Conservation (phyloP, 2,329 filamentous ascomycete genomes). For the Calonectria hawksworthii region DNA sequence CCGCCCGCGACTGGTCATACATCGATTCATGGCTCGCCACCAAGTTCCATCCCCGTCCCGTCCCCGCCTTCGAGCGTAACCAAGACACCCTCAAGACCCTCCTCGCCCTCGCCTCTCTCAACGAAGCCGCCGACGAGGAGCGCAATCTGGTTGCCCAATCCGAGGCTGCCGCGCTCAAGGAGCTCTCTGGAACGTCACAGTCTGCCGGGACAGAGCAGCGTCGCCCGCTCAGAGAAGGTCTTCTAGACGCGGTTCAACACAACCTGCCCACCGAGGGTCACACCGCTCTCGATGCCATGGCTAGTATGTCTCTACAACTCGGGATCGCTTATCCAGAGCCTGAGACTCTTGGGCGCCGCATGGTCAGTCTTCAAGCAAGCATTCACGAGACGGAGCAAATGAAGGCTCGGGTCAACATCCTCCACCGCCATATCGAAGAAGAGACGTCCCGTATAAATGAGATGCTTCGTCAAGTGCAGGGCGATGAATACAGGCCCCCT, state of each 20-base stretch:
- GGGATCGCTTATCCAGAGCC: slow-evolving; percentile 64
- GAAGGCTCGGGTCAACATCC: slow-evolving; percentile 64
- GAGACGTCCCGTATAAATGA: slow-evolving; percentile 60
- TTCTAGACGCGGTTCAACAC: slow-evolving; percentile 68
- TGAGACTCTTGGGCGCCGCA: slow-evolving; percentile 62
- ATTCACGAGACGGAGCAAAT: slow-evolving; percentile 70
- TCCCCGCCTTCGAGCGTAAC: slow-evolving; percentile 88
- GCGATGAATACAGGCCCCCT: slow-evolving; percentile 66
- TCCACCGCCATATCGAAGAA: slow-evolving; percentile 68
- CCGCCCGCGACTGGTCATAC: slow-evolving; percentile 92
- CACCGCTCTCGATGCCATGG: slow-evolving; percentile 70
- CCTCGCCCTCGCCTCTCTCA: slow-evolving; percentile 79
- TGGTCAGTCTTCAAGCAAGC: slow-evolving; percentile 69
- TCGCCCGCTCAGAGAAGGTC: slow-evolving; percentile 49
- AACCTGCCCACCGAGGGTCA: slow-evolving; percentile 68
- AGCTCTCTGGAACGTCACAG: slow-evolving; percentile 55
- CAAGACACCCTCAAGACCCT: slow-evolving; percentile 84
- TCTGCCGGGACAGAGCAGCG: background rate
- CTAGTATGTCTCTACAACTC: slow-evolving; percentile 64
- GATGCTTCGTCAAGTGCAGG: slow-evolving; percentile 59
- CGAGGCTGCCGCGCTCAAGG: slow-evolving; percentile 71
- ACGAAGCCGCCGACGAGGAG: slow-evolving; percentile 84
- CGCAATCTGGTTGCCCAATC: slow-evolving; percentile 68
- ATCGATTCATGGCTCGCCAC: slow-evolving; percentile 86
- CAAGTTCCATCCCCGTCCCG: slow-evolving; percentile 73